Evolutionary conservation across 768 basidiomycete genomes (phyloP).

Genomic region (Serpula lacrymans): DNA sequence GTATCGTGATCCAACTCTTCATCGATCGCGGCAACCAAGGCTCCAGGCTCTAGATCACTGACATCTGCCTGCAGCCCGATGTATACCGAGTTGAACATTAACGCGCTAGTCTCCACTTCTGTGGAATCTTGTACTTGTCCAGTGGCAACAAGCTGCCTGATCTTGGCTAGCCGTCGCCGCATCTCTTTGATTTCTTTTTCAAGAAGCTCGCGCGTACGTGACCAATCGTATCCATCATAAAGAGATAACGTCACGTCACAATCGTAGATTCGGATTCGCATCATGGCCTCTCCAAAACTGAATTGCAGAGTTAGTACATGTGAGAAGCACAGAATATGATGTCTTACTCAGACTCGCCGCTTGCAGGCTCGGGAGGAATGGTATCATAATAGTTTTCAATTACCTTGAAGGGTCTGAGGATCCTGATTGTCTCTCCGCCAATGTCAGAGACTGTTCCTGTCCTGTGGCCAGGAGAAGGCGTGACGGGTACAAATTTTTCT

Average conservation of each 20-base stretch:
- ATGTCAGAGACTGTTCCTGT: constrained; percentile 53
- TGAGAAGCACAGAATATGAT: constrained; percentile 1
- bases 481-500: constrained; percentile 11
- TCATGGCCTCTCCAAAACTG: constrained; percentile 44
- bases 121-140: constrained; percentile 84
- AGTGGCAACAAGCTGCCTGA: constrained; percentile 85
- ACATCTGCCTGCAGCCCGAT: constrained; percentile 83
- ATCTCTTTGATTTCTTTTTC: constrained; percentile 88
- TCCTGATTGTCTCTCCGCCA: constrained; percentile 83
- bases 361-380: constrained; percentile 52
- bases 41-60: constrained; percentile 69
- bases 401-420: constrained; percentile 64
- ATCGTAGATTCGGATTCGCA: constrained; percentile 56
- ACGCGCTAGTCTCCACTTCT: constrained; percentile 65
- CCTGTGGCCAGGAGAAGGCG: constrained; percentile 23
- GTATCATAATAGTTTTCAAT: constrained; percentile 74
- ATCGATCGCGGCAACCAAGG: constrained; percentile 88
- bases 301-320: constrained; percentile 6
- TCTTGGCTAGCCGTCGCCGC: constrained; percentile 80
- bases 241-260: constrained; percentile 68
- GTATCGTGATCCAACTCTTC: constrained; percentile 77
- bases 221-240: constrained; percentile 96
- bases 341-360: constrained; percentile 46
- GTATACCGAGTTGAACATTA: constrained; percentile 92
- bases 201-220: constrained; percentile 76